Evolutionary conservation across 2,329 filamentous ascomycete species (phyloP).

Genomic region (Fragosphaeria purpurea): DNA sequence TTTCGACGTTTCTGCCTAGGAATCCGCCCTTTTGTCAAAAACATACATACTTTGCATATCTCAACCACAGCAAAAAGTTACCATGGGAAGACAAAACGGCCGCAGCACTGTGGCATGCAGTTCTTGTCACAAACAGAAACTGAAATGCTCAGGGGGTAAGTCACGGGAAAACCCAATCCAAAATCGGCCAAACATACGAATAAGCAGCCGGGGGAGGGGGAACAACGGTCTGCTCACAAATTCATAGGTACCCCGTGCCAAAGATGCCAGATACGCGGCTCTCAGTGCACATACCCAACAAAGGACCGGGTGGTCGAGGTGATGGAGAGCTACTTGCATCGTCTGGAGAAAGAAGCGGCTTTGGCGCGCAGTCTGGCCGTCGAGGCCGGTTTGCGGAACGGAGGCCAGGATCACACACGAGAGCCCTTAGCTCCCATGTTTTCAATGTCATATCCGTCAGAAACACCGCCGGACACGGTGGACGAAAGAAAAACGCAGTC

Average conservation of each 20-base stretch:
- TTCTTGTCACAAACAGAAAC: constrained; percentile 11
- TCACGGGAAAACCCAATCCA: no score
- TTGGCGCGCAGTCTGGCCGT: background rate
- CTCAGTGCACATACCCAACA: constrained; percentile 10
- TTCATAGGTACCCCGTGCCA: constrained; percentile 4
- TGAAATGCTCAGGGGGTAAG: constrained; percentile 13
- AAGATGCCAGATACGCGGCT: constrained; percentile 1
- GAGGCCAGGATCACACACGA: no score
- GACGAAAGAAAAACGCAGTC: background rate
- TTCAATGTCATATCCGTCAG: no score
- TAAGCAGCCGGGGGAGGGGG: background rate
- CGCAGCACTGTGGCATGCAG: constrained; percentile 12
- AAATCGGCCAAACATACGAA: background rate
- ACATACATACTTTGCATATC: no score
- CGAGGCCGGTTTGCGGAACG: no score
- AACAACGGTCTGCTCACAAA: background rate
- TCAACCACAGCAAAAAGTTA: no score
- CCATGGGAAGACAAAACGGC: constrained; percentile 6
- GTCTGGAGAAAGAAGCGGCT: constrained; percentile 6
- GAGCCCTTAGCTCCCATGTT: no score
- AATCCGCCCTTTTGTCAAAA: no score
- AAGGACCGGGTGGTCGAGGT: constrained; percentile 9
- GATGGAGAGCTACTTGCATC: constrained; percentile 11
- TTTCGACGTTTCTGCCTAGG: no score
- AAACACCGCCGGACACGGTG: no score